phyloP scores from a whole-genome alignment of 2,329 filamentous ascomycete genomes.

The Scytalidium lignicola region DNA sequence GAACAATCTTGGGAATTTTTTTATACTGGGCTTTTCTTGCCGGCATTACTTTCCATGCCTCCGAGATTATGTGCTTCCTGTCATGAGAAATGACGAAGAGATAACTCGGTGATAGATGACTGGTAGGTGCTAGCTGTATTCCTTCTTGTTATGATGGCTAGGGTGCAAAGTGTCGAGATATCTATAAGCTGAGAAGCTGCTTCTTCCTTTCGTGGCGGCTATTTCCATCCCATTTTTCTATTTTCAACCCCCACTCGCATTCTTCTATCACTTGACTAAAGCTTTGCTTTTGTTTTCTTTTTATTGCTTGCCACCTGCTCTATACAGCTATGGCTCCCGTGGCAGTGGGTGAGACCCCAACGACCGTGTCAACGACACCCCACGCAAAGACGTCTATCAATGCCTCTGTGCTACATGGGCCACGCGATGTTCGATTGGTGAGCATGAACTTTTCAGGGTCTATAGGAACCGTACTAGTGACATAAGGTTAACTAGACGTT shows the following conservation, averaged over 20 bases:
- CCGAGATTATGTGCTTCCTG: not conserved
- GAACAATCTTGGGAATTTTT: not conserved
- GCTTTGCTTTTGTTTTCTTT: slow-evolving; percentile 3
- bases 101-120: slow-evolving; percentile 16
- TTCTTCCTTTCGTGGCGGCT: slow-evolving; percentile 2
- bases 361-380: not conserved
- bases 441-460: slow-evolving; percentile 18
- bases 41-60: not conserved
- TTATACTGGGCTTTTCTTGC: not conserved
- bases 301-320: not conserved
- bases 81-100: slow-evolving; percentile 1
- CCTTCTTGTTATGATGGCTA: not conserved
- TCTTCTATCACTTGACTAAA: not conserved
- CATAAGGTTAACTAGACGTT: not conserved
- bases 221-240: not conserved
- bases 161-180: not conserved
- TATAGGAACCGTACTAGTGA: not conserved
- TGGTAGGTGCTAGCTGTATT: slow-evolving; percentile 6
- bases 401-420: slow-evolving; percentile 53
- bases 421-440: slow-evolving; percentile 53
- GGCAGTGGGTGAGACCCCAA: slow-evolving; percentile 9
- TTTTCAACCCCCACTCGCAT: slow-evolving; percentile 7
- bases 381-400: slow-evolving; percentile 30
- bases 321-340: slow-evolving; percentile 16
- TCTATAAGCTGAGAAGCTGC: not conserved